phyloP scores from a whole-genome alignment of 78 protist species.

The Chrysochromulina parva region DNA sequence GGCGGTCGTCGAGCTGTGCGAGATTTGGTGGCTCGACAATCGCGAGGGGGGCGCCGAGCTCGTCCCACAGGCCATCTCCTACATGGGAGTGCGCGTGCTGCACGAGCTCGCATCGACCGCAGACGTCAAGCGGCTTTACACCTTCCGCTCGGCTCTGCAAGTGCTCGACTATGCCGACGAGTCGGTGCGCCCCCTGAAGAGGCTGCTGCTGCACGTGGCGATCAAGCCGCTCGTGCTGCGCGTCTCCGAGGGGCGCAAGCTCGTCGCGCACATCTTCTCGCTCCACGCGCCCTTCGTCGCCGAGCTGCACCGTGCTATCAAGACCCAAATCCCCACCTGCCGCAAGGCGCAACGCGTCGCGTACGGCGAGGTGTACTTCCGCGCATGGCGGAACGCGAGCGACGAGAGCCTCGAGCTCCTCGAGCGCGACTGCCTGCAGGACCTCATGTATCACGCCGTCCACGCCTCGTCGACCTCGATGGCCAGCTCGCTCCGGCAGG shows the following conservation, averaged over 20 bases:
- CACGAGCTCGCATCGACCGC: conserved; percentile 12
- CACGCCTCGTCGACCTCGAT: conserved; percentile 22
- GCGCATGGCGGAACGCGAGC: conserved; percentile 60
- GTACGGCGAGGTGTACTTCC: conserved; percentile 67
- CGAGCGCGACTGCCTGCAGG: conserved; percentile 61
- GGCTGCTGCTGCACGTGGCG: conserved; percentile 39
- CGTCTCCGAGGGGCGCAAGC: conserved; percentile 55
- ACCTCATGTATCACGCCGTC: conserved; percentile 55
- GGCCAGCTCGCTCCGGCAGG: conserved; percentile 1
- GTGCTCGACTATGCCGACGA: conserved; percentile 47
- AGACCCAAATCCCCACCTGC: conserved; percentile 48
- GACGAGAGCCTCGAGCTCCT: conserved; percentile 27
- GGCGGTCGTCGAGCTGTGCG: conserved; percentile 45
- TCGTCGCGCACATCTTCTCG: conserved; percentile 39
- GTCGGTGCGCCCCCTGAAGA: conserved; percentile 31
- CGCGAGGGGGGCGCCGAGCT: conserved; percentile 24
- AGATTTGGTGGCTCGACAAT: conserved; percentile 52
- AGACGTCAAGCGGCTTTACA: conserved; percentile 51
- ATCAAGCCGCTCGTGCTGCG: conserved; percentile 59
- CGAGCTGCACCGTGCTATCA: conserved; percentile 56
- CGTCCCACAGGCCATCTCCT: conserved; percentile 65
- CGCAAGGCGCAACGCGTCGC: background rate
- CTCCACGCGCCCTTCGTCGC: conserved; percentile 38
- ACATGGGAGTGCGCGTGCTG: conserved; percentile 45
- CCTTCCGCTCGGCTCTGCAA: conserved; percentile 30